Evolutionary conservation across 2,329 filamentous ascomycete genomes (phyloP).

Genomic region (Ophiostoma ips): DNA sequence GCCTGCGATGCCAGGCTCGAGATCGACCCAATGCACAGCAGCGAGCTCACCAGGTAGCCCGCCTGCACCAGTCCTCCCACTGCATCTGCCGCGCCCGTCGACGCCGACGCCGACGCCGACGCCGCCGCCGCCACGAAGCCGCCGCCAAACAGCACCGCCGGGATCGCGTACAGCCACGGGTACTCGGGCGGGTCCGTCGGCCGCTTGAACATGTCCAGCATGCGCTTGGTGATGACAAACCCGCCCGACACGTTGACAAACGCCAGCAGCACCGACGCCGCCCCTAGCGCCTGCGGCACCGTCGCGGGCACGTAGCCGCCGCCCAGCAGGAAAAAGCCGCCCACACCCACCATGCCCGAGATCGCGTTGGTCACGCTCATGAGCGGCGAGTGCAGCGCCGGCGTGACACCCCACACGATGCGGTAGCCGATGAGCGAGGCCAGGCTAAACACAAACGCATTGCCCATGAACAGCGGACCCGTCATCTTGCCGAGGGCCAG

Average conservation of each 20-base stretch:
- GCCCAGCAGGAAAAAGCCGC: constrained; percentile 78
- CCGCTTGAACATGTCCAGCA: constrained; percentile 85
- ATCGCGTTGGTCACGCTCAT: constrained; percentile 94
- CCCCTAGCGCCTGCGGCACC: constrained; percentile 64
- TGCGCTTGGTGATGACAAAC: constrained; percentile 83
- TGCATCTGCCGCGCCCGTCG: constrained; percentile 67
- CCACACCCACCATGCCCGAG: constrained; percentile 78
- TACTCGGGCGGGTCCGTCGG: constrained; percentile 81
- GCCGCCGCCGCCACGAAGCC: constrained; percentile 69
- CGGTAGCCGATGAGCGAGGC: constrained; percentile 79
- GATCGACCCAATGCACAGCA: constrained; percentile 75
- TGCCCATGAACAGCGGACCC: constrained; percentile 74
- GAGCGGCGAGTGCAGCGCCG: constrained; percentile 72
- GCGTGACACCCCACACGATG: constrained; percentile 74
- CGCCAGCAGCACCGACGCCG: constrained; percentile 65
- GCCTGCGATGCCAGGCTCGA: constrained; percentile 69
- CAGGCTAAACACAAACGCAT: constrained; percentile 71
- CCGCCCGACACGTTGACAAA: constrained; percentile 84
- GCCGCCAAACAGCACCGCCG: constrained; percentile 62
- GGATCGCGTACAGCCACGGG: constrained; percentile 72
- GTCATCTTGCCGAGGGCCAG: constrained; percentile 70
- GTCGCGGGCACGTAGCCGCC: constrained; percentile 67
- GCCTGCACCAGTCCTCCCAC: constrained; percentile 79
- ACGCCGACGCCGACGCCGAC: no score
- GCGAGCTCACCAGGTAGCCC: constrained; percentile 71